These are phyloP conservation scores for Diaporthe longicolla DNA, from an alignment of 2,329 filamentous ascomycete species.

Conservation along the genomic window DNA sequence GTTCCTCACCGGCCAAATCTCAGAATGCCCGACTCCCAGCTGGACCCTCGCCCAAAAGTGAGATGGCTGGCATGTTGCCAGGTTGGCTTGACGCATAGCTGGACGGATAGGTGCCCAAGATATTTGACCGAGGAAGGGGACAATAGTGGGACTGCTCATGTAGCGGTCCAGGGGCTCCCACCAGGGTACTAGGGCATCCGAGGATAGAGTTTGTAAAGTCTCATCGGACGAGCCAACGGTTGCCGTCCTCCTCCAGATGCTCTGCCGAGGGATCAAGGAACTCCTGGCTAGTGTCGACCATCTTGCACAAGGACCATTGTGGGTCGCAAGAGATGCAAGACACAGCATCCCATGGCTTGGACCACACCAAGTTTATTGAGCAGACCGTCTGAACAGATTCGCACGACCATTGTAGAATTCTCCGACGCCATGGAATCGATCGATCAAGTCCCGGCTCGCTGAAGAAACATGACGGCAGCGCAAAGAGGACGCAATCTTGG, in stretches of 20 bases:
- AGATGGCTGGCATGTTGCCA: constrained; percentile 31
- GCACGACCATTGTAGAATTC: constrained; percentile 6
- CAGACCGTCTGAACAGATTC: constrained; percentile 32
- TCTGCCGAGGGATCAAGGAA: constrained; percentile 43
- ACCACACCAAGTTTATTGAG: constrained; percentile 26
- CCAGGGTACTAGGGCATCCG: constrained; percentile 40
- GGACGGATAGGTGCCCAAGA: constrained; percentile 33
- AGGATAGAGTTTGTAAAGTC: constrained; percentile 43
- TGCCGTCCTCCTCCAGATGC: constrained; percentile 41
- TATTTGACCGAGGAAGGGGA: constrained; percentile 40
- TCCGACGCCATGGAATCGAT: constrained; percentile 22
- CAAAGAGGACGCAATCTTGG: background rate
- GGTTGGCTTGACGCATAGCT: constrained; percentile 15
- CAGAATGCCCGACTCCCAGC: constrained; percentile 8
- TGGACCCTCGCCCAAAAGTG: constrained; percentile 18
- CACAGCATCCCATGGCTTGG: constrained; percentile 35
- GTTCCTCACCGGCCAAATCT: constrained; percentile 22
- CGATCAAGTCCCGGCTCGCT: background rate
- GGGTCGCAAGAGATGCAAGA: constrained; percentile 40
- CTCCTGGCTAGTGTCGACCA: constrained; percentile 41
- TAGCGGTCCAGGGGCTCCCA: constrained; percentile 30
- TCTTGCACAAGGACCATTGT: constrained; percentile 40
- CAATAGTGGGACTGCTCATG: constrained; percentile 36
- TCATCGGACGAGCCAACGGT: constrained; percentile 40
- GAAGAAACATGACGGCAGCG: constrained; percentile 7